Conservation (phyloP, 1,284 basidiomycete species). For the Pterulicium gracile region DNA sequence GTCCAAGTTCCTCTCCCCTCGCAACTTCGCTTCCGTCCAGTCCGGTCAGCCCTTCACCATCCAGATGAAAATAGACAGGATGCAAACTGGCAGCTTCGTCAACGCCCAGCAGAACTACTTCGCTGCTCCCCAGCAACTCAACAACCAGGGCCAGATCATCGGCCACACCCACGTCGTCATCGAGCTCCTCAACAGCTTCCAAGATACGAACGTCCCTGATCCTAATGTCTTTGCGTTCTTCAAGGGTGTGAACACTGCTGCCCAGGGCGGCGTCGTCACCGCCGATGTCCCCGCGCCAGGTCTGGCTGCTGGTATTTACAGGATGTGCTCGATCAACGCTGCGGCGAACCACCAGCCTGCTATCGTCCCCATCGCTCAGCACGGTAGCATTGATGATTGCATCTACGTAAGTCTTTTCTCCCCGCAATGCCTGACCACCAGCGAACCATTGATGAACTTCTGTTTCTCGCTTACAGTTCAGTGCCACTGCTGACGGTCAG, state of each 20-base stretch:
- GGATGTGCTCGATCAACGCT: constrained; percentile 37
- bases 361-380: constrained; percentile 43
- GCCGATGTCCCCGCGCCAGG: constrained; percentile 49
- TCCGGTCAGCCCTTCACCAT: constrained; percentile 40
- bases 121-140: constrained; percentile 47
- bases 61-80: constrained; percentile 37
- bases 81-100: constrained; percentile 41
- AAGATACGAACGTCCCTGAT: constrained; percentile 43
- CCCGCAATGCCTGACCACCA: not conserved
- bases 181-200: constrained; percentile 38
- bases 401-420: constrained; percentile 45
- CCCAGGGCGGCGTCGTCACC: constrained; percentile 35
- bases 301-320: constrained; percentile 46
- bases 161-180: constrained; percentile 62
- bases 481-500: no score
- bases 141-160: constrained; percentile 37
- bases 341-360: constrained; percentile 53
- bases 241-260: constrained; percentile 43
- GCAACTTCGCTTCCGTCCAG: constrained; percentile 33
- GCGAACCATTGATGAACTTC: constrained; percentile 5
- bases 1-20: constrained; percentile 39
- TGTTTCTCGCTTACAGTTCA: constrained; percentile 28
- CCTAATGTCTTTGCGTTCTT: constrained; percentile 58
- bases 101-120: constrained; percentile 49
- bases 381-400: constrained; percentile 49